phyloP scores from a whole-genome alignment of 208 protist genomes.

The Wallacemonas sp. region DNA sequence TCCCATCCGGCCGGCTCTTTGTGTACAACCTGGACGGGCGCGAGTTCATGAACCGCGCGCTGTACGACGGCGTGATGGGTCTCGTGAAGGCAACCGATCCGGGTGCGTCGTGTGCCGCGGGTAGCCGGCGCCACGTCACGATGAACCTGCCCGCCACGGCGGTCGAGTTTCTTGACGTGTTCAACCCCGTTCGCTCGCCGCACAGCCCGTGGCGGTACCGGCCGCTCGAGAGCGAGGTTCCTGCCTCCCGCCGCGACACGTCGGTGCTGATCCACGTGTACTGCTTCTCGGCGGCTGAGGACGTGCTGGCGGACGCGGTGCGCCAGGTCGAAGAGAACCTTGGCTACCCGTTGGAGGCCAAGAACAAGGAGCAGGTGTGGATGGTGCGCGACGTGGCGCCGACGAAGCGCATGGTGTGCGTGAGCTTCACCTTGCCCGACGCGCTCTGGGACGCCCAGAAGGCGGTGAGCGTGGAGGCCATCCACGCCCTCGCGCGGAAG shows the following conservation, averaged over 20 bases:
- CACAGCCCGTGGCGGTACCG: conserved; percentile 1
- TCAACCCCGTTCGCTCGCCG: conserved; percentile 32
- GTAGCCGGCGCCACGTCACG: conserved; percentile 87
- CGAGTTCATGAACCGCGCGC: conserved; percentile 90
- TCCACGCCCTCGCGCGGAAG: neutral
- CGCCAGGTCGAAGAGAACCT: conserved; percentile 69
- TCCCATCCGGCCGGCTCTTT: conserved; percentile 48
- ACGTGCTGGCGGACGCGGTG: conserved; percentile 67
- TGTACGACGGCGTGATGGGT: conserved; percentile 43
- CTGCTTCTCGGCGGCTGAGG: conserved; percentile 76
- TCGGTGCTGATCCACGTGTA: conserved; percentile 81
- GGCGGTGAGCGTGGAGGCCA: conserved; percentile 4
- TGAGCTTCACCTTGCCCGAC: conserved; percentile 90
- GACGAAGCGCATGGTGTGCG: conserved; percentile 95
- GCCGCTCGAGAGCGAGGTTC: neutral
- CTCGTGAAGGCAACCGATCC: neutral
- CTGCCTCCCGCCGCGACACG: conserved; percentile 23
- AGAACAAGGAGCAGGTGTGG: conserved; percentile 61
- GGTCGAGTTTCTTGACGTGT: conserved; percentile 95
- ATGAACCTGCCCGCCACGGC: conserved; percentile 98
- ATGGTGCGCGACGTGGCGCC: conserved; percentile 95
- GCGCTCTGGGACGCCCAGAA: conserved; percentile 51
- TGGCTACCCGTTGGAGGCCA: conserved; percentile 30
- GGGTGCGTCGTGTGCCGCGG: conserved; percentile 1
- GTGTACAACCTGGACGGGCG: conserved; percentile 95